Conservation (phyloP, 2,329 filamentous ascomycete species). For the Neopestalotiopsis clavispora region DNA sequence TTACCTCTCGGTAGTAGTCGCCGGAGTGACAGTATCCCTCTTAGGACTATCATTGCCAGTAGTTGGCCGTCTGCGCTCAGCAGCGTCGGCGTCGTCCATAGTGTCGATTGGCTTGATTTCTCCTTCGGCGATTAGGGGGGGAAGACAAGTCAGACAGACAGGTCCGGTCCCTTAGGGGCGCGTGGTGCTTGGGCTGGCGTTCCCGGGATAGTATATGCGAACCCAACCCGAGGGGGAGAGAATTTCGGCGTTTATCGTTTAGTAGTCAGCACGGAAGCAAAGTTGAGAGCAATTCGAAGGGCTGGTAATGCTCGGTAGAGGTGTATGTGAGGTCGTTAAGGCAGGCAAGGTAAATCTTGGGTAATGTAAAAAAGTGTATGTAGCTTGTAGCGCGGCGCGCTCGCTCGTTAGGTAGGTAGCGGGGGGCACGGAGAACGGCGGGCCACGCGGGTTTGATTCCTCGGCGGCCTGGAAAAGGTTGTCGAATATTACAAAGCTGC, state of each 20-base stretch:
- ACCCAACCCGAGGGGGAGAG: background rate
- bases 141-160: too few species aligned
- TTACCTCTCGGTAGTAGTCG: constrained; percentile 11
- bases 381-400: too few species aligned
- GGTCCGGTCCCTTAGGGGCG: too few species aligned
- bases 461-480: background rate
- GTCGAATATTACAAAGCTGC: background rate
- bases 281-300: background rate
- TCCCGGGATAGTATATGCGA: too few species aligned
- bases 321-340: too few species aligned
- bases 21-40: constrained; percentile 6
- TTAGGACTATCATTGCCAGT: background rate
- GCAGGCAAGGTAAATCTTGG: background rate
- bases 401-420: background rate
- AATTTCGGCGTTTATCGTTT: background rate
- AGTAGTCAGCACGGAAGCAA: background rate
- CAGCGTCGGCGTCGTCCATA: constrained; percentile 6
- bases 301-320: too few species aligned
- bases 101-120: background rate
- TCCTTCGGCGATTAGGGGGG: background rate
- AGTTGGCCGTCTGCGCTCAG: background rate
- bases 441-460: background rate
- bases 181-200: too few species aligned
- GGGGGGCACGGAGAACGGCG: background rate
- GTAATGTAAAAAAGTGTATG: background rate